Evolutionary conservation across 73 alveolate species (phyloP), one percentile per base, ranked within the genome.

Genomic region (Paraurostyla sp.): DNA sequence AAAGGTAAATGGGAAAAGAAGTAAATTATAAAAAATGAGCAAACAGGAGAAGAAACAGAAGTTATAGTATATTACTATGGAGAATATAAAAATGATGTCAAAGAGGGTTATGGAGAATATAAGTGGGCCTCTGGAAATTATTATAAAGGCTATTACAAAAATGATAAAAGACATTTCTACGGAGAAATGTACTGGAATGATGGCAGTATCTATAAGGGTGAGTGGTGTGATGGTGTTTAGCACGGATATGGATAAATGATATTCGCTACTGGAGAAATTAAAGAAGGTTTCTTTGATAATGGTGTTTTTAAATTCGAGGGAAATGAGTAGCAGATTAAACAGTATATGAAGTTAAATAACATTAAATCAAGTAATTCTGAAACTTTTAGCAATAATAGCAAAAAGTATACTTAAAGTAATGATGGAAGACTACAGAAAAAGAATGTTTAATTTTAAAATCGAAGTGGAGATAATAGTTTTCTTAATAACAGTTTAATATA

Each of bases 181-280:
- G 87, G 87, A 36, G 87, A 75, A 29, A 75, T 75, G 87, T 43
- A 48, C 29, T 75, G 87, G 87, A 75, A 43, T n/a, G 87, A 75
- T 75, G 71, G 76, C 76, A 46, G 68, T 27, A 32, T 43, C 1
- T 75, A 75, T 50, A 49, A 46, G 52, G 87, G 87, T 25, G 71
- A 75, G 46, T 75, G 87, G 87, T 75, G 87, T 32, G 40, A 82
- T 27, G 94, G 94, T 43, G 83, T 88, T 3, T 35, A 88, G 65
- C 92, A 88, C 62, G 94, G 94, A 0, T 76, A 88, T 25, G 94
- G 94, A 6, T 20, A 46, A 49, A 75, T 75, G 87, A 32, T 46
- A 11, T 48, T 75, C 29, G 87, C 87, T 16, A 49, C 56, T 48
- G 87, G 87, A 18, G 73, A 43, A 46, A 51, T 75, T 1, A 75